A percentile compares a stretch with the other conserved stretches of the same genome.
Conservation (phyloP, 148 eudicot species). For the Rhododendron williamsianum region DNA sequence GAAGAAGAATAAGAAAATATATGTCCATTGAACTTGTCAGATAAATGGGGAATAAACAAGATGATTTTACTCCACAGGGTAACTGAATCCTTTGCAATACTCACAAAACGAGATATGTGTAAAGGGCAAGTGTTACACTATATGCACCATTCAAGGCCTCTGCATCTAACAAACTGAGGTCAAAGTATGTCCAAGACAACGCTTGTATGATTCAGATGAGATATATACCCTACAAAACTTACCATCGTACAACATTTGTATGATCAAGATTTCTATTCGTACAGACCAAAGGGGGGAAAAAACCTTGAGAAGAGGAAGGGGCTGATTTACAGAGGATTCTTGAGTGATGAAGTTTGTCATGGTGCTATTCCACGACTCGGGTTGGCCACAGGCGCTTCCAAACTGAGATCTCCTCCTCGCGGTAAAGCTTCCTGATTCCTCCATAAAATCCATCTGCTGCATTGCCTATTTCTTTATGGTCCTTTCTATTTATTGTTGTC, state of each 20-base stretch:
- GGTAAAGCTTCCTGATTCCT: slow-evolving; percentile 69
- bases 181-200: not conserved
- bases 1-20: not conserved
- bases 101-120: not conserved
- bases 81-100: not conserved
- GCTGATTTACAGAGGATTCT: not conserved
- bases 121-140: not conserved
- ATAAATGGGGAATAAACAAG: not conserved
- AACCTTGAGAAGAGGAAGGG: not conserved
- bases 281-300: not conserved
- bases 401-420: slow-evolving; percentile 48
- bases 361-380: slow-evolving; percentile 38
- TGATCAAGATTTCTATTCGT: not conserved
- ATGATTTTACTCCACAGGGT: not conserved
- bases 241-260: not conserved
- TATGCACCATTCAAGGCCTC: not conserved
- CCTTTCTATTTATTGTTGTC: slow-evolving; percentile 43
- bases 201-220: not conserved
- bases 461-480: slow-evolving; percentile 73
- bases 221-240: not conserved
- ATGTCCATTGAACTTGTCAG: not conserved
- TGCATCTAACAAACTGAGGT: not conserved
- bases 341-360: not conserved
- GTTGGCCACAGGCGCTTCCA: slow-evolving; percentile 76
- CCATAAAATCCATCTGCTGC: slow-evolving; percentile 77